Evolutionary conservation across 495 filamentous ascomycete species (phyloP).

Genomic region (Tuber brumale): DNA sequence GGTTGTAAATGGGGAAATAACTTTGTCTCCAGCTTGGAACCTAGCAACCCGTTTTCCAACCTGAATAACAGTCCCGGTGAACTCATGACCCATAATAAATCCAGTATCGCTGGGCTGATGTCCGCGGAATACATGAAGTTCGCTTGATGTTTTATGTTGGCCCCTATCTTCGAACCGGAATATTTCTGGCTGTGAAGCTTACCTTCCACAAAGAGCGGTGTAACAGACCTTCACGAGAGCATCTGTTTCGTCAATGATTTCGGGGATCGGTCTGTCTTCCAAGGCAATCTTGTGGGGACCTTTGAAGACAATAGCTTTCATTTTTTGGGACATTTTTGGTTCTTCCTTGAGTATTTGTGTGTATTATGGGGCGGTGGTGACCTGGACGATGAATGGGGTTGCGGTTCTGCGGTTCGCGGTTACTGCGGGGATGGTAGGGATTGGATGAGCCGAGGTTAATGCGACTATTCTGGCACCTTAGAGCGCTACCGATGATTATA

Average conservation of each 20-base stretch:
- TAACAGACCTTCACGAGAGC: constrained; percentile 78
- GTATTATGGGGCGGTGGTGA: neutral
- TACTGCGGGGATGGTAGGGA: neutral
- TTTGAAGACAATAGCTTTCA: constrained; percentile 68
- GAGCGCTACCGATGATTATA: neutral
- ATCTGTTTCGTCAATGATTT: constrained; percentile 63
- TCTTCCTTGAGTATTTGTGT: neutral
- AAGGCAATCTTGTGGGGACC: constrained; percentile 56
- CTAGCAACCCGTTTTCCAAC: constrained; percentile 61
- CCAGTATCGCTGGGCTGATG: constrained; percentile 59
- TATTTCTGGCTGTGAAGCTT: constrained; percentile 39
- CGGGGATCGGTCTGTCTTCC: constrained; percentile 60
- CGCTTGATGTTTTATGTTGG: constrained; percentile 48
- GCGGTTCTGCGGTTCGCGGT: neutral
- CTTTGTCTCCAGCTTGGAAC: constrained; percentile 66
- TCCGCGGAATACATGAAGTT: constrained; percentile 85
- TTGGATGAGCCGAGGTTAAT: neutral
- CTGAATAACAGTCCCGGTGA: constrained; percentile 67
- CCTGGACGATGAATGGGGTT: neutral
- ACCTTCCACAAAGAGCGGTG: constrained; percentile 89
- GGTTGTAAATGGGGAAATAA: constrained; percentile 78
- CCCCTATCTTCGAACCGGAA: constrained; percentile 5
- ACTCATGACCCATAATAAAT: constrained; percentile 77
- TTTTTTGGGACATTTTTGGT: constrained; percentile 44
- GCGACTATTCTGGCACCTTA: neutral